Percentiles rank a stretch among this genome's conserved stretches.
These are phyloP conservation scores for Russula brevipes DNA, from an alignment of 768 basidiomycete genomes.

Conservation along the genomic window DNA sequence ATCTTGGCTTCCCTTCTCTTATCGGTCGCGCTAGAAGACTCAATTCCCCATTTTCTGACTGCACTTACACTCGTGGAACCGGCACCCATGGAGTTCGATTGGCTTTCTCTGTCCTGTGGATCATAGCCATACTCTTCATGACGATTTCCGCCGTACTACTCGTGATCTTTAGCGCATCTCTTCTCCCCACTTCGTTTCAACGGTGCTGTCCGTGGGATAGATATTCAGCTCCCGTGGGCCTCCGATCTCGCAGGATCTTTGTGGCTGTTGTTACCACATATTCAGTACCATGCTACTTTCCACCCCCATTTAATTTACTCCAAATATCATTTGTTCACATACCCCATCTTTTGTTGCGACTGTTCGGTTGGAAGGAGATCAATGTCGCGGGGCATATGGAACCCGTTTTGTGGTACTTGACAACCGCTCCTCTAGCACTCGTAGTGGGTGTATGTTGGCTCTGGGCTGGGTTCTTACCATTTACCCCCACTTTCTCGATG, in stretches of 20 bases:
- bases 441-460: slow-evolving; percentile 23
- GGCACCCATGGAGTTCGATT: slow-evolving; percentile 47
- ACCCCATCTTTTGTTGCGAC: slow-evolving; percentile 20
- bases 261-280: slow-evolving; percentile 35
- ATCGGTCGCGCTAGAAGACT: slow-evolving; percentile 44
- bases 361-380: slow-evolving; percentile 26
- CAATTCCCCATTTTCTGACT: slow-evolving; percentile 19
- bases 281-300: slow-evolving; percentile 39
- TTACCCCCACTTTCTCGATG: neutral
- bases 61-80: slow-evolving; percentile 17
- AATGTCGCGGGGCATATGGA: slow-evolving; percentile 27
- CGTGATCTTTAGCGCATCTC: slow-evolving; percentile 30
- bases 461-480: slow-evolving; percentile 3
- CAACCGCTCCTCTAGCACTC: slow-evolving; percentile 38
- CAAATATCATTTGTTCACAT: slow-evolving; percentile 25
- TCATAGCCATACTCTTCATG: slow-evolving; percentile 35
- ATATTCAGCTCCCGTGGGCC: slow-evolving; percentile 42
- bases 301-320: slow-evolving; percentile 49
- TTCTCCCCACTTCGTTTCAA: slow-evolving; percentile 16
- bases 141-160: slow-evolving; percentile 35
- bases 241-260: slow-evolving; percentile 41
- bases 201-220: slow-evolving; percentile 40
- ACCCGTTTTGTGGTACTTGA: slow-evolving; percentile 39
- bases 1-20: slow-evolving; percentile 41
- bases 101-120: slow-evolving; percentile 38